Evolutionary conservation across 306 rosid species (phyloP).

Genomic region (Biancaea sappan): DNA sequence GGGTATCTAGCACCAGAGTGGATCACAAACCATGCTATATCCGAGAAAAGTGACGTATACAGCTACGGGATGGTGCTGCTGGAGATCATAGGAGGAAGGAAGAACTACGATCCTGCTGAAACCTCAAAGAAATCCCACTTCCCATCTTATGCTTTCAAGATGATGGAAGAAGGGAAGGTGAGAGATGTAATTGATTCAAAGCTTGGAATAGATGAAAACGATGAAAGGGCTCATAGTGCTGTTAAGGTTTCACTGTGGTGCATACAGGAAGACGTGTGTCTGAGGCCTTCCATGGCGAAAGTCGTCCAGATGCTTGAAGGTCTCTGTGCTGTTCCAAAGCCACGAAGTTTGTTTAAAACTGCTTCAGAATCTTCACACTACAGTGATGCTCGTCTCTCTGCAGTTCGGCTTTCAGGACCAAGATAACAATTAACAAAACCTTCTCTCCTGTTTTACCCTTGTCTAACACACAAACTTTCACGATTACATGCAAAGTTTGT

Average conservation of each 20-base stretch:
- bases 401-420: slow-evolving; percentile 39
- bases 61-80: slow-evolving; percentile 40
- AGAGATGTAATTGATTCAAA: slow-evolving; percentile 36
- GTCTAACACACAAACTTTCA: too few relatives aligned
- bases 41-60: slow-evolving; percentile 41
- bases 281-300: slow-evolving; percentile 36
- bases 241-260: slow-evolving; percentile 38
- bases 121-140: slow-evolving; percentile 29
- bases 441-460: too few relatives aligned
- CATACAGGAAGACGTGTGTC: slow-evolving; percentile 39
- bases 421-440: slow-evolving; percentile 34
- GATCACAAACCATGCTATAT: slow-evolving; percentile 44
- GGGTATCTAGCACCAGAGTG: slow-evolving; percentile 45
- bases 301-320: slow-evolving; percentile 46
- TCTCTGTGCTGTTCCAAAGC: slow-evolving; percentile 32
- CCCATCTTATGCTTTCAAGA: slow-evolving; percentile 39
- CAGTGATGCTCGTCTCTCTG: slow-evolving; percentile 7
- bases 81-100: slow-evolving; percentile 43
- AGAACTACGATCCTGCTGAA: slow-evolving; percentile 26
- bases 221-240: slow-evolving; percentile 29
- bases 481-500: too few relatives aligned
- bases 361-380: slow-evolving; percentile 28
- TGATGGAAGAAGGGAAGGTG: slow-evolving; percentile 36
- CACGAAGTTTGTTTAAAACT: slow-evolving; percentile 19
- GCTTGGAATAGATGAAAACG: slow-evolving; percentile 18